phyloP scores from a whole-genome alignment of 2,329 filamentous ascomycete species.

The Penicillium sp. region DNA sequence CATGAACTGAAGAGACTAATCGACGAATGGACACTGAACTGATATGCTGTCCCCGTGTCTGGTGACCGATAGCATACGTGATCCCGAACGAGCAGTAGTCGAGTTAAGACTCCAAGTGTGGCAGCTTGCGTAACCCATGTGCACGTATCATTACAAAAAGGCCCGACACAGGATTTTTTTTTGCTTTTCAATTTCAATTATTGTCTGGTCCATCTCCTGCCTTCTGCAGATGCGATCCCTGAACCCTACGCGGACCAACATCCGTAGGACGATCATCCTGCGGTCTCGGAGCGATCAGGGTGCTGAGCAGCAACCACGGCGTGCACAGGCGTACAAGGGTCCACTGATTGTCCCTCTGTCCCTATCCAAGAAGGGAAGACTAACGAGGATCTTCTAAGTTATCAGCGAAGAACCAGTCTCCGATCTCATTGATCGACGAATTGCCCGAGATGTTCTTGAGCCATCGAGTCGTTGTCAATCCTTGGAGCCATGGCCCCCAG shows the following conservation, averaged over 20 bases:
- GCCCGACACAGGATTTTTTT: neutral
- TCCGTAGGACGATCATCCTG: slow-evolving; percentile 15
- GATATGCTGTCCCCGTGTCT: neutral
- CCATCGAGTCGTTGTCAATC: slow-evolving; percentile 4
- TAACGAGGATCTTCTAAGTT: slow-evolving; percentile 20
- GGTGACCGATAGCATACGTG: neutral
- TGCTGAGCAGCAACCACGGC: slow-evolving; percentile 9
- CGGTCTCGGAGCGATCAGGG: slow-evolving; percentile 9
- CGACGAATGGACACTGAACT: neutral
- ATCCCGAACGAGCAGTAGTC: neutral
- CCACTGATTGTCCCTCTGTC: slow-evolving; percentile 32
- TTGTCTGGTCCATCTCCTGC: neutral
- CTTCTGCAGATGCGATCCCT: neutral
- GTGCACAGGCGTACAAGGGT: slow-evolving; percentile 19
- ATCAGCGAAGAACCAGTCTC: slow-evolving; percentile 6
- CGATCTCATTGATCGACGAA: slow-evolving; percentile 16
- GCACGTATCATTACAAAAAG: neutral
- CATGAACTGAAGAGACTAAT: neutral
- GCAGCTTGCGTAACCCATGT: neutral
- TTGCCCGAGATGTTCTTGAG: slow-evolving; percentile 17
- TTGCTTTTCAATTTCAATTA: neutral
- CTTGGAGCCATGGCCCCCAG: neutral
- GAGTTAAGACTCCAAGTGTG: neutral
- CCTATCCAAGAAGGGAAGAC: slow-evolving; percentile 23
- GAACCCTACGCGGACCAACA: slow-evolving; percentile 5